Evolutionary conservation across 179 eudicot genomes (phyloP), one percentile per base, ranked within the genome.

Genomic region (Beta lomatogona): DNA sequence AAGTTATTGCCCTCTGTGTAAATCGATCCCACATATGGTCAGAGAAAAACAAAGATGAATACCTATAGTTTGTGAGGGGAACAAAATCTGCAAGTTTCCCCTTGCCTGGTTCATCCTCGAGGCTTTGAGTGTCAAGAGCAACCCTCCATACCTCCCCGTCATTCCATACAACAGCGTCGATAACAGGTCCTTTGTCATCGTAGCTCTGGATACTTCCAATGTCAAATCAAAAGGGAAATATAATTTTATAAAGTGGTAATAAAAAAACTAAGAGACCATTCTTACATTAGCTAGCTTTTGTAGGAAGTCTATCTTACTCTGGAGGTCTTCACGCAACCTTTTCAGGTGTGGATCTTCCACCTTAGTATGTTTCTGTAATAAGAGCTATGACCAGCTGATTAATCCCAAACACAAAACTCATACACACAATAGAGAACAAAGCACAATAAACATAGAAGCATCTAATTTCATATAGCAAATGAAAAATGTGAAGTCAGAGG

Each of bases 131-230:
- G 82, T 97, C 99, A 78, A 97, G 86, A 82, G 99, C 97, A 84
- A 89, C 97, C 87, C 97, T 93, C 99, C 99, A 97, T 60, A 89
- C 65, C 70, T 93, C 93, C 81, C 98, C 99, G 89, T 97, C 99
- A 89, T 97, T 89, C 99, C 99, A 97, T 74, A 97, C 97, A 82
- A 97, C 99, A 90, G 94, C 99, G 87, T 97, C 98, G 80, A 97
- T 90, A 78, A 94, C 86, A 66, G 99, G 99, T 50, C 99, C 99
- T 85, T 94, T 94, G 89, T 97, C 99, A 77, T 97, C 97, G 78
- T 94, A 91, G 89, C 86, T 89, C 98, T 97, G 41, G 78, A 82
- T 46, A 83, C 63, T 80, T 9, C 63, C 72, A 55, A 61, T 18
- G 31, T 75, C 58, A 69, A 22, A 79, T 44, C 36, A 81, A 67